Evolutionary conservation across 257 asterid genomes (phyloP).

Genomic region (Penstemon eatonii): DNA sequence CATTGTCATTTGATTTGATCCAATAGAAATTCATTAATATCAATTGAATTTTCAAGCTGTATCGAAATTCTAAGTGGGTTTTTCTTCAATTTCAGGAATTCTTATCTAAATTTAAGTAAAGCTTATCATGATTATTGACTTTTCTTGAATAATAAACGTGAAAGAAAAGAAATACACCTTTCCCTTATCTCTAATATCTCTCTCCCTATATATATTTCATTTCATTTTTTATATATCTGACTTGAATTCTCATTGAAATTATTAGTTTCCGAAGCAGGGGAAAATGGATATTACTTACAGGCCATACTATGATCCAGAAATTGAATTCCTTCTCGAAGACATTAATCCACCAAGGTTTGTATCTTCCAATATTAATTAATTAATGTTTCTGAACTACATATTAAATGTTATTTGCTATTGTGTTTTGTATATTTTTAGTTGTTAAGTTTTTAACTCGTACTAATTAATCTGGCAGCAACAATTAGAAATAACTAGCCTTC

Average conservation of each 20-base stretch:
- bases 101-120: constrained; percentile 19
- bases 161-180: constrained; percentile 21
- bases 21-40: too few relatives aligned
- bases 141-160: constrained; percentile 27
- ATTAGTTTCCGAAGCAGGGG: not conserved
- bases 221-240: not conserved
- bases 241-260: not conserved
- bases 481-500: too few relatives aligned
- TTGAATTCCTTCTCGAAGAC: constrained; percentile 61
- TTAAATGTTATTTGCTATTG: not conserved
- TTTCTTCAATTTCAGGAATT: constrained; percentile 33
- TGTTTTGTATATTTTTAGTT: not conserved
- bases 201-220: constrained; percentile 4
- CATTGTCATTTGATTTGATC: not conserved
- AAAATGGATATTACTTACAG: constrained; percentile 65
- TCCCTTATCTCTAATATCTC: not conserved
- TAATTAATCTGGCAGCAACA: not conserved
- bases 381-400: not conserved
- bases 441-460: not conserved
- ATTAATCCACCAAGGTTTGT: constrained; percentile 86
- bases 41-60: too few relatives aligned
- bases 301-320: constrained; percentile 64
- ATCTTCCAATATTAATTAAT: not conserved
- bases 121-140: constrained; percentile 23
- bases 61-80: not conserved